Evolutionary conservation across 2,329 filamentous ascomycete species (phyloP).

Genomic region (Penicillium brevicompactum): DNA sequence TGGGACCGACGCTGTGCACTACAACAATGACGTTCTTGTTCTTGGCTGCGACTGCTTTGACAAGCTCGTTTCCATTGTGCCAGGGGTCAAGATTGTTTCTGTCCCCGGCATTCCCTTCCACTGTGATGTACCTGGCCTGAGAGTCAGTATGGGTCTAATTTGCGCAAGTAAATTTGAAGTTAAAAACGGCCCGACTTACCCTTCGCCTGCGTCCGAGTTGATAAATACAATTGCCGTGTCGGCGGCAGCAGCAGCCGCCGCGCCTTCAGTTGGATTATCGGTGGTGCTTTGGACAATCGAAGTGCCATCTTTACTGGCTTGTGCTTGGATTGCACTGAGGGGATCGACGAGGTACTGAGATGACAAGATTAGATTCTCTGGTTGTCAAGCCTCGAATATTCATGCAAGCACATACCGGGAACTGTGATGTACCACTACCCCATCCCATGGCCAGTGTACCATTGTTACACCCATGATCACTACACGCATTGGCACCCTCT

Average conservation of each 20-base stretch:
- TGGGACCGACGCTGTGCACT: conserved; percentile 64
- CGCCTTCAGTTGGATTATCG: conserved; percentile 39
- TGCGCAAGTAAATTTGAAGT: too few species aligned
- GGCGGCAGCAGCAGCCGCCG: conserved; percentile 39
- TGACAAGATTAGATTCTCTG: neutral
- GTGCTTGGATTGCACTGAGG: conserved; percentile 44
- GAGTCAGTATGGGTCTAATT: neutral
- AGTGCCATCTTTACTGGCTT: conserved; percentile 40
- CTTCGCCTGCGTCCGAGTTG: conserved; percentile 52
- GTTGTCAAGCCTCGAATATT: neutral
- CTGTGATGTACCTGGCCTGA: conserved; percentile 43
- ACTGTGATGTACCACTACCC: conserved; percentile 73
- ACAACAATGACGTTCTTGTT: conserved; percentile 67
- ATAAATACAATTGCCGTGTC: conserved; percentile 52
- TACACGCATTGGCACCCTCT: conserved; percentile 55
- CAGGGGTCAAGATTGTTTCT: conserved; percentile 52
- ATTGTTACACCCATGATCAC: conserved; percentile 66
- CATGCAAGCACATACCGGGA: conserved; percentile 48
- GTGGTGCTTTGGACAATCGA: conserved; percentile 46
- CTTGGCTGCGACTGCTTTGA: conserved; percentile 57
- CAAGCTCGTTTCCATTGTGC: conserved; percentile 47
- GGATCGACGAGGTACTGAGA: conserved; percentile 47
- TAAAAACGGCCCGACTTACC: conserved; percentile 17
- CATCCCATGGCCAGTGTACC: conserved; percentile 72
- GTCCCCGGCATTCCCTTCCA: conserved; percentile 59